These are phyloP conservation scores for Tilletia horrida DNA, from an alignment of 1,284 basidiomycete genomes.

Conservation along the genomic window DNA sequence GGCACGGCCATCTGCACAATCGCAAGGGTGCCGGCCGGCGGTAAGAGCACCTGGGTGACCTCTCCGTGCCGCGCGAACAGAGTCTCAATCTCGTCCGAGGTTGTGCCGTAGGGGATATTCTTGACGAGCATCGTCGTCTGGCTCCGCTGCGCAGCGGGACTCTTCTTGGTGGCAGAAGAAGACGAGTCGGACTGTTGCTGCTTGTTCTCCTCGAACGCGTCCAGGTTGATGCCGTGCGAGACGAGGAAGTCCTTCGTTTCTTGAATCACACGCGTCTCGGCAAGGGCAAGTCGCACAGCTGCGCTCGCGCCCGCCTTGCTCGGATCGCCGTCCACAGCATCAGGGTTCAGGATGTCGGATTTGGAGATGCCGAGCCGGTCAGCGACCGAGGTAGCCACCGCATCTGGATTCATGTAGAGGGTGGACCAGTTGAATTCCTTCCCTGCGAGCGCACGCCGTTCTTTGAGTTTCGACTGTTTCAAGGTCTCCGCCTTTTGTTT, in stretches of 20 bases:
- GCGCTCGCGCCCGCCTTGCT: constrained; percentile 55
- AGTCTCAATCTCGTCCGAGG: constrained; percentile 68
- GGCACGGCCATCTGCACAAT: constrained; percentile 79
- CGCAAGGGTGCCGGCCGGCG: constrained; percentile 89
- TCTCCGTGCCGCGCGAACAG: constrained; percentile 76
- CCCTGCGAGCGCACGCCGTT: constrained; percentile 70
- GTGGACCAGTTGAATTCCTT: constrained; percentile 94
- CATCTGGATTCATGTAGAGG: constrained; percentile 95
- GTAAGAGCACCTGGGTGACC: constrained; percentile 74
- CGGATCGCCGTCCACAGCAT: constrained; percentile 36
- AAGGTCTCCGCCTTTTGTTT: constrained; percentile 27
- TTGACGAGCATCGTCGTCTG: constrained; percentile 87
- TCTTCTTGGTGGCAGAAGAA: neutral
- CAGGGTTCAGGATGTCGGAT: constrained; percentile 71
- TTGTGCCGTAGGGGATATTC: constrained; percentile 92
- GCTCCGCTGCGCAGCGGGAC: constrained; percentile 20
- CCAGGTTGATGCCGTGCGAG: constrained; percentile 59
- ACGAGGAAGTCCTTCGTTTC: constrained; percentile 83
- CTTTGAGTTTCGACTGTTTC: constrained; percentile 64
- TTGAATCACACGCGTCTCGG: constrained; percentile 91
- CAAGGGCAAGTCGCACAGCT: constrained; percentile 89
- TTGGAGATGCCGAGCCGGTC: constrained; percentile 78
- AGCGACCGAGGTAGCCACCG: constrained; percentile 77
- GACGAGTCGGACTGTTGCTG: neutral
- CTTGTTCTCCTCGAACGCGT: constrained; percentile 50